Evolutionary conservation across 2,329 filamentous ascomycete species (phyloP).

Genomic region (Penicillium sp.): DNA sequence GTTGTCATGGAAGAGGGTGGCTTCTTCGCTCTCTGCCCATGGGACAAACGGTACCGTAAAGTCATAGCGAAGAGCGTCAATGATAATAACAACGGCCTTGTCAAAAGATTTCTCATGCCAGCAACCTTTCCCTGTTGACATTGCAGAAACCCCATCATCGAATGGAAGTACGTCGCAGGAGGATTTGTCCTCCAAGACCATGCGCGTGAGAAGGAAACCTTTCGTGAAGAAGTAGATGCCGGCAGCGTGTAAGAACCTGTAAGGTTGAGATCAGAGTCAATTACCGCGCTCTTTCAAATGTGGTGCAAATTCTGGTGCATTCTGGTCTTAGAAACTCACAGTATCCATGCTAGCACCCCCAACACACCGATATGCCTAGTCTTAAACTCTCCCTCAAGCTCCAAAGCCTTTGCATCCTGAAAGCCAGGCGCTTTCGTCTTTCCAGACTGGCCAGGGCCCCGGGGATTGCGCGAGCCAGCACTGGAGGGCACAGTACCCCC

Average conservation of each 20-base stretch:
- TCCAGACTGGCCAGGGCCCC: neutral
- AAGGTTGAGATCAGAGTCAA: constrained; percentile 3
- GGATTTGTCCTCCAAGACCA: constrained; percentile 75
- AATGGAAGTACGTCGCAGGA: constrained; percentile 68
- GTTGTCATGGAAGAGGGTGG: constrained; percentile 77
- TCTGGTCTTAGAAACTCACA: constrained; percentile 32
- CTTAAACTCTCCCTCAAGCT: constrained; percentile 40
- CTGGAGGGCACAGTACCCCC: neutral
- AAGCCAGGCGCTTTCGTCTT: constrained; percentile 18
- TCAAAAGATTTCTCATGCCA: constrained; percentile 96
- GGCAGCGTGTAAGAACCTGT: constrained; percentile 67
- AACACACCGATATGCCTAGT: constrained; percentile 38
- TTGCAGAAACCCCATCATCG: constrained; percentile 33
- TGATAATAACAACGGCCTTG: constrained; percentile 83
- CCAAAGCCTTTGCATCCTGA: constrained; percentile 29
- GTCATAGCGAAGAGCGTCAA: constrained; percentile 94
- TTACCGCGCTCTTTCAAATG: neutral
- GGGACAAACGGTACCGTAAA: constrained; percentile 78
- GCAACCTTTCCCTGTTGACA: constrained; percentile 64
- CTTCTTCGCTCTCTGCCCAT: constrained; percentile 43
- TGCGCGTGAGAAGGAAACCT: constrained; percentile 86
- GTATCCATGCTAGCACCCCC: constrained; percentile 40
- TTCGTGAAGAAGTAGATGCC: constrained; percentile 92
- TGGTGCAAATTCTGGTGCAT: too few species aligned
- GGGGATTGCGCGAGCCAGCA: neutral